Evolutionary conservation across 2,329 filamentous ascomycete genomes (phyloP).

Genomic region (Chaetothyriales sp.): DNA sequence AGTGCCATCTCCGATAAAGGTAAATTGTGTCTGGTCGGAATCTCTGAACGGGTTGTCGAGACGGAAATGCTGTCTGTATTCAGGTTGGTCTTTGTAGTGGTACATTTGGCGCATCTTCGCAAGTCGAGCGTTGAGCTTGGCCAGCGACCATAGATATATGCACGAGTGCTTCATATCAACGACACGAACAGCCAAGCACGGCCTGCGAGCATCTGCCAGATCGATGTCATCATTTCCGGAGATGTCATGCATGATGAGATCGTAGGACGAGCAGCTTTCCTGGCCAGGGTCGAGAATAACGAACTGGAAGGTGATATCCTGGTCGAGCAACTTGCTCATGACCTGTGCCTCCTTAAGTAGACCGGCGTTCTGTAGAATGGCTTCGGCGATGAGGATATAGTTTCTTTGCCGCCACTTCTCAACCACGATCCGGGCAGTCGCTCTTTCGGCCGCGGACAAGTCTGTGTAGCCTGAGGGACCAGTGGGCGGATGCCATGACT

Average conservation of each 20-base stretch:
- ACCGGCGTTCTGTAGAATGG: conserved; percentile 73
- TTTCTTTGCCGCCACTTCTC: conserved; percentile 68
- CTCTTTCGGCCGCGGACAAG: conserved; percentile 57
- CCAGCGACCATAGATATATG: conserved; percentile 83
- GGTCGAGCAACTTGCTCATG: conserved; percentile 92
- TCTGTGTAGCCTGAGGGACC: conserved; percentile 26
- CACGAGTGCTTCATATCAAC: conserved; percentile 79
- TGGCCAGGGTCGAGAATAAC: conserved; percentile 81
- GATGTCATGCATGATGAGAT: conserved; percentile 85
- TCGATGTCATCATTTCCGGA: conserved; percentile 71
- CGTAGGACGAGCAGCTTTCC: conserved; percentile 80
- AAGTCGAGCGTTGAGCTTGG: conserved; percentile 77
- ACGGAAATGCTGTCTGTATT: conserved; percentile 84
- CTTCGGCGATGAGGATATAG: conserved; percentile 88
- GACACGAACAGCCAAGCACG: conserved; percentile 77
- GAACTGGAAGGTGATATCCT: conserved; percentile 88
- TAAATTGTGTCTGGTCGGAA: conserved; percentile 79
- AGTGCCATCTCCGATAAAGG: conserved; percentile 80
- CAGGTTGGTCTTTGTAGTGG: conserved; percentile 87
- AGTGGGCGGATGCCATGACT: conserved; percentile 37
- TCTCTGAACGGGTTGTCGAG: conserved; percentile 89
- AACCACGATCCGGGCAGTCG: conserved; percentile 50
- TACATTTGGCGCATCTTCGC: conserved; percentile 92
- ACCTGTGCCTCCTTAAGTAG: conserved; percentile 90
- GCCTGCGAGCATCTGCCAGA: conserved; percentile 68